Conservation (phyloP, 169 alveolate species). For the Eimeria acervulina region DNA sequence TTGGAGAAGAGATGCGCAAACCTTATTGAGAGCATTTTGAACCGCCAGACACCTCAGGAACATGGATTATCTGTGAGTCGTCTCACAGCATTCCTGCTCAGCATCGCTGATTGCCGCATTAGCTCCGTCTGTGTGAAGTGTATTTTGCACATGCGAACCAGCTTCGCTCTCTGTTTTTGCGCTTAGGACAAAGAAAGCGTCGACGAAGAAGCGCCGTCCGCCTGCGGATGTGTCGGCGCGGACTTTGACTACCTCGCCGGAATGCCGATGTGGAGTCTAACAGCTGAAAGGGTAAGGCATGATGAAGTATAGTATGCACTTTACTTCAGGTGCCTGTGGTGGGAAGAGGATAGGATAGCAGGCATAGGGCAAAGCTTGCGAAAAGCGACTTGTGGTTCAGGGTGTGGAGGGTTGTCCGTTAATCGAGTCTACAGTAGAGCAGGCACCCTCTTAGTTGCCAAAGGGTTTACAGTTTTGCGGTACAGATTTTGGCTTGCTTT, state of each 20-base stretch:
- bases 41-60: conserved; percentile 65
- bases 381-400: not conserved
- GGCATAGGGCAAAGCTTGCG: not conserved
- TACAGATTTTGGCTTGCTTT: not conserved
- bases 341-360: not conserved
- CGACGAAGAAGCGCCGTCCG: conserved; percentile 53
- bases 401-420: not conserved
- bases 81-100: not conserved
- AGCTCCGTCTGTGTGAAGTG: not conserved
- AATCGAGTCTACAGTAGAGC: not conserved
- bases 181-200: conserved; percentile 35
- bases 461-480: not conserved
- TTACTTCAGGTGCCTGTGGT: not conserved
- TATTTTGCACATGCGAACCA: not conserved
- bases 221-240: conserved; percentile 71
- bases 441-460: not conserved
- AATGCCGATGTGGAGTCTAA: conserved; percentile 97
- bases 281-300: conserved; percentile 94
- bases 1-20: conserved; percentile 50
- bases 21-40: conserved; percentile 60
- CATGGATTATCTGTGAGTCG: conserved; percentile 54
- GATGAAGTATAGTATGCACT: not conserved
- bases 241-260: conserved; percentile 96
- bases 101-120: not conserved
- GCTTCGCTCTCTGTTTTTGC: not conserved